Conservation (phyloP, 1,139 yeast species). For the Sugiyamaella xylanicola region DNA sequence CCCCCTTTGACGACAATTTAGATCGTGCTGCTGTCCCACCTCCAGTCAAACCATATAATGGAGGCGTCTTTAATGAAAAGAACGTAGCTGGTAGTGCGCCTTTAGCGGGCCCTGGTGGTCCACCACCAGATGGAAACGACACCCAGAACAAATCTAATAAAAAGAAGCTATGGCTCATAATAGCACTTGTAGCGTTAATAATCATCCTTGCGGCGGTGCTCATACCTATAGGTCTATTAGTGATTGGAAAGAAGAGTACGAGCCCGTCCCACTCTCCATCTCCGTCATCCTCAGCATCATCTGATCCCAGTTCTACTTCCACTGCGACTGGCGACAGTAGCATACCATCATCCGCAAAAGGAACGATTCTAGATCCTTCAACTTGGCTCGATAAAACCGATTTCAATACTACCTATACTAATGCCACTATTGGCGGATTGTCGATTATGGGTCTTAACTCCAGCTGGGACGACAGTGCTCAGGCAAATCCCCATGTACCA, state of each 20-base stretch:
- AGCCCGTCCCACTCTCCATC: neutral
- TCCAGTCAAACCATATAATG: conserved; percentile 14
- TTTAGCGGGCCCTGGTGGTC: no score
- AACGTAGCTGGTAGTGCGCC: no score
- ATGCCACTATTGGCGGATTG: conserved; percentile 42
- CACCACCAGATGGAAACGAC: neutral
- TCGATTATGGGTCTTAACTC: conserved; percentile 43
- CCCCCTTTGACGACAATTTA: conserved; percentile 2
- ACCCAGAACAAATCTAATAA: neutral
- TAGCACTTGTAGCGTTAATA: conserved; percentile 26
- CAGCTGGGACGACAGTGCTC: conserved; percentile 38
- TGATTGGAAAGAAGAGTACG: conserved; percentile 29
- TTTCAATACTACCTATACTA: conserved; percentile 44
- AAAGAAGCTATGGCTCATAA: conserved; percentile 14
- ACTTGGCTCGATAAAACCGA: conserved; percentile 43
- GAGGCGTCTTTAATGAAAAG: neutral
- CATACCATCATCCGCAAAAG: conserved; percentile 35
- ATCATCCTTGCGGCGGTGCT: conserved; percentile 37
- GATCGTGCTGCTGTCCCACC: neutral
- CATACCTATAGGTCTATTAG: conserved; percentile 40
- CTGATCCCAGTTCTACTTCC: conserved; percentile 15
- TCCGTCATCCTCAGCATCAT: conserved; percentile 7
- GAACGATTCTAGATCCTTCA: conserved; percentile 38
- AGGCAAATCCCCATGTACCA: conserved; percentile 38
- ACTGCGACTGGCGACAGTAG: conserved; percentile 9